Evolutionary conservation across 129 eudicot genomes (phyloP), one percentile per base, ranked within the genome.

Genomic region (Centaurea solstitialis): DNA sequence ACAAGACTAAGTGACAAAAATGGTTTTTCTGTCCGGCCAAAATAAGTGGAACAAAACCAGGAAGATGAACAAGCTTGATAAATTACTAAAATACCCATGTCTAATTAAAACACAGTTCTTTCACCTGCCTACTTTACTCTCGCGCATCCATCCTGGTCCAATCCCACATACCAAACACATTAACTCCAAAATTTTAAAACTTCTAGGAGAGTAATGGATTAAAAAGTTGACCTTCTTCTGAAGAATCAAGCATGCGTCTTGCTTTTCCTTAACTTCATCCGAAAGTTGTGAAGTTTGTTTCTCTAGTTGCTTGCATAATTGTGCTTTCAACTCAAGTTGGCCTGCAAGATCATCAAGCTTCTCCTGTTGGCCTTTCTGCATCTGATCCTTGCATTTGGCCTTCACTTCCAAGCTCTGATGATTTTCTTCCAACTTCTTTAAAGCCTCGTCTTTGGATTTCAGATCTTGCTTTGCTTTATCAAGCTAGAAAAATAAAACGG

Each of bases 401-500:
- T 83, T 82, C 30, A 67, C 74, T 86, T 86, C 85, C 18, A 86
- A 62, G 79, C 59, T 75, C 79, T 82, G 85, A 13, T 59, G 38
- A 70, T 40, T 82, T 78, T 86, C 89, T 79, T 82, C 84, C 67
- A 86, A 77, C 80, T 82, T 86, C 38, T 80, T 76, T 74, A 86
- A 68, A 15, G 79, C 67, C 61, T 86, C 89, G 45, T 86, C 89
- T 57, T 86, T 86, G 62, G 73, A 70, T 79, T 77, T 79, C 75
- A 81, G n/a, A 74, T 86, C 86, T 79, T 78, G 84, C 70, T 80
- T 82, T 75, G 76, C 82, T 79, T 79, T 86, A 38, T 86, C 89
- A 66, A 83, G 82, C 87, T 86, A 59, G 12, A 59, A 39, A 80
- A 69, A 47, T 2, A 11, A 57, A 76, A 9, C n/a, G 9, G 64